Conservation (phyloP, 176 grass and related monocot genomes). For the Oryza rufipogon region DNA sequence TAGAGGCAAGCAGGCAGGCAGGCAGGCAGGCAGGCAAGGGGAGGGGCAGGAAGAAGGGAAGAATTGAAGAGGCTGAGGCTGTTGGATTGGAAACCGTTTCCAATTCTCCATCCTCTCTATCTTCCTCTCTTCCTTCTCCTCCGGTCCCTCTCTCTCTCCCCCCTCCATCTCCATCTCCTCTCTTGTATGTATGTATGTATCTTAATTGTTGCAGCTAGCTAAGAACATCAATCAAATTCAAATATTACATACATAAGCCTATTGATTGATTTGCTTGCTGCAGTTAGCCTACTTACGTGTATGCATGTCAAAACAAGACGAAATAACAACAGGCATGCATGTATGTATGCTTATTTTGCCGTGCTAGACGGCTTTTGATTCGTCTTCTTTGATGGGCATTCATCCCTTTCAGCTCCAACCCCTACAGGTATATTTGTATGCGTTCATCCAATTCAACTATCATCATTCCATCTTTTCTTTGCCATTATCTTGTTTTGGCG, state of each 20-base stretch:
- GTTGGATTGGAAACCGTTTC: constrained; percentile 26
- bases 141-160: not conserved
- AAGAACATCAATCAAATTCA: too few relatives aligned
- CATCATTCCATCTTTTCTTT: not conserved
- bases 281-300: not conserved
- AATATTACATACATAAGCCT: too few relatives aligned
- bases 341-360: too few relatives aligned
- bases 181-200: too few relatives aligned
- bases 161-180: too few relatives aligned
- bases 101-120: constrained; percentile 1
- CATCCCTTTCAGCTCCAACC: constrained; percentile 36
- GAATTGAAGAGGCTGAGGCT: not conserved
- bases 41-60: constrained; percentile 25
- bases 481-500: not conserved
- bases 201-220: too few relatives aligned
- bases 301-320: not conserved
- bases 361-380: not conserved
- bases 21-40: not conserved
- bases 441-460: too few relatives aligned
- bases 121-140: not conserved
- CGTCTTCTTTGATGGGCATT: constrained; percentile 46
- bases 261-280: not conserved
- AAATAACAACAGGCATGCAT: too few relatives aligned
- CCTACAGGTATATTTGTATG: constrained; percentile 28
- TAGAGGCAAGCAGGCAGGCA: not conserved